Base-by-base conservation (phyloP, 2,329 filamentous ascomycete species). In the Arthrobotrys megalospora region DNA sequence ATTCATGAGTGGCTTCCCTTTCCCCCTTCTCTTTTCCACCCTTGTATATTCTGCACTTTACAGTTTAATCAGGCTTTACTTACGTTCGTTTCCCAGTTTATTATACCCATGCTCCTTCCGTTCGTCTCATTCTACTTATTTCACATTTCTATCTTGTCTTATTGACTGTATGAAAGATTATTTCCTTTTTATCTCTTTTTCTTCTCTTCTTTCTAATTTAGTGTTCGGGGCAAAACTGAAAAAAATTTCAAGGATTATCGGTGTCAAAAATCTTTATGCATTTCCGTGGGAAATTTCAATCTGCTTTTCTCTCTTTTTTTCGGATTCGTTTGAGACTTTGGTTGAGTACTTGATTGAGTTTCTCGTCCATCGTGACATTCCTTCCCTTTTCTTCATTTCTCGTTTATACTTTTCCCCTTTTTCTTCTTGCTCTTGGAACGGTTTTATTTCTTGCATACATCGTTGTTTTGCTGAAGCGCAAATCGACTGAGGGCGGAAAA, bases 71-170 rank as follows among this genome's bases (percentile, higher is more conserved):
- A 60, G 55, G 55, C 43, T 58, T 58, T 41, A 19, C 52, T 58
- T 38, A 60, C 36, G 55, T 60, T 43, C 55, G 36, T 81, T 76
- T 80, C 82, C 81, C 78, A 78, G 80, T 80, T 78, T 78, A 79
- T 71, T 80, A 76, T 72, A 73, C 67, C 21, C 43, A 65, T 80
- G 55, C 36, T 58, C 34, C 34, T 60, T 43, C n/a, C 28, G 55
- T 43, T 43, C 36, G 16, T 24, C 21, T 60, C 7, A 6, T 10
- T 24, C 16, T 24, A 19, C 8, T 36, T 16, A 21, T n/a, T 60
- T 60, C 55, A 6, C 16, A 41, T 60, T 60, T 60, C 55, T 43
- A 60, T 12, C 19, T 60, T 60, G 55, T 60, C 55, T 43, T 43
- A 60, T 43, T 60, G 50, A 50, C 50, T 78, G 68, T 72, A 73